These are phyloP conservation scores for Mucor irregularis DNA, from an alignment of 371 early-diverging fungal species.

Conservation along the genomic window DNA sequence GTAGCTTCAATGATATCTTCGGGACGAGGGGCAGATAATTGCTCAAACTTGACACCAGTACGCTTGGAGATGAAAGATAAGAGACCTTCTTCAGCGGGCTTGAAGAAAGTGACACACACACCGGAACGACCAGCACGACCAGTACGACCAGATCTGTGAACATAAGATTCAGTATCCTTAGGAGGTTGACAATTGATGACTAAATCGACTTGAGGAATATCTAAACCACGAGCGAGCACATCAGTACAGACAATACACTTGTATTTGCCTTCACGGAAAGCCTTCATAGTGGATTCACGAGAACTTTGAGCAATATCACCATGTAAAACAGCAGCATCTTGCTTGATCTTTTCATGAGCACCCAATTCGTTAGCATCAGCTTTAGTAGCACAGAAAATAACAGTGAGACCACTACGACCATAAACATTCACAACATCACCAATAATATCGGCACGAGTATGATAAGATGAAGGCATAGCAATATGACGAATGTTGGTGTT, in stretches of 20 bases:
- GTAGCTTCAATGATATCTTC: slow-evolving; percentile 83
- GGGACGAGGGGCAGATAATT: slow-evolving; percentile 85
- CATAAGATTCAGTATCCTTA: slow-evolving; percentile 90
- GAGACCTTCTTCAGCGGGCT: slow-evolving; percentile 79
- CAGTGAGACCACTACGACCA: slow-evolving; percentile 77
- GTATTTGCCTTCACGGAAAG: slow-evolving; percentile 86
- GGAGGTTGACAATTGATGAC: slow-evolving; percentile 98
- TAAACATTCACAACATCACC: slow-evolving; percentile 87
- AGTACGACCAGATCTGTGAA: slow-evolving; percentile 98
- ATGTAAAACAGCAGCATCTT: slow-evolving; percentile 88
- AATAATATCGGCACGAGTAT: slow-evolving; percentile 76
- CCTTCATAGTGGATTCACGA: slow-evolving; percentile 85
- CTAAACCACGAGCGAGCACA: slow-evolving; percentile 96
- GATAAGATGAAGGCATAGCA: slow-evolving; percentile 80
- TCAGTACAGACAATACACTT: slow-evolving; percentile 91
- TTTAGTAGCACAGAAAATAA: slow-evolving; percentile 93
- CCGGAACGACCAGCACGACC: slow-evolving; percentile 95
- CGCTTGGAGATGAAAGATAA: slow-evolving; percentile 71
- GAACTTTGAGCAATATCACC: slow-evolving; percentile 93
- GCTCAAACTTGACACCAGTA: slow-evolving; percentile 80
- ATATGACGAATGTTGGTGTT: slow-evolving; percentile 77
- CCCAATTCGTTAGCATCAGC: slow-evolving; percentile 89
- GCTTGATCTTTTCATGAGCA: slow-evolving; percentile 72
- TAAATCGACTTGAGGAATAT: slow-evolving; percentile 96
- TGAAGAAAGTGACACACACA: slow-evolving; percentile 90